Conservation (phyloP, 2,329 filamentous ascomycete species). For the Stemphylium vesicarium region DNA sequence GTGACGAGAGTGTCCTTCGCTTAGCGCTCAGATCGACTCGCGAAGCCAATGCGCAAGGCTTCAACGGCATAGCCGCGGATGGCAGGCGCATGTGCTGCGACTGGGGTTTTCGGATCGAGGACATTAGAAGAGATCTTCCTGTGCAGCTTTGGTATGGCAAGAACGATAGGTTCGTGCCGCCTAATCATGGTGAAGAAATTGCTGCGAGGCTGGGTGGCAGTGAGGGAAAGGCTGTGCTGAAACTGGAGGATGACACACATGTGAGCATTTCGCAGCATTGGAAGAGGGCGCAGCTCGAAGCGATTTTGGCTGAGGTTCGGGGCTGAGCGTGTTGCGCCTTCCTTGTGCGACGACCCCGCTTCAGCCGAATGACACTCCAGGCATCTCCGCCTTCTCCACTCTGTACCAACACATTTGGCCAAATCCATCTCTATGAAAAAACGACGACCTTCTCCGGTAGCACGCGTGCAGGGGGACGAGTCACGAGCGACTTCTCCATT, state of each 20-base stretch:
- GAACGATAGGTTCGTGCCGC: constrained; percentile 42
- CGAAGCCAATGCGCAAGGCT: constrained; percentile 41
- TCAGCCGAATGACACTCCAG: too few relatives aligned
- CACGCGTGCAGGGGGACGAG: too few relatives aligned
- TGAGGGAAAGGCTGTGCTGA: constrained; percentile 29
- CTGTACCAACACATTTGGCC: too few relatives aligned
- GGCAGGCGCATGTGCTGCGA: constrained; percentile 33
- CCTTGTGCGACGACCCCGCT: too few relatives aligned
- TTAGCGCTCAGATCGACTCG: constrained; percentile 26
- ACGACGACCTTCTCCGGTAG: too few relatives aligned
- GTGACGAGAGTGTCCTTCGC: constrained; percentile 29
- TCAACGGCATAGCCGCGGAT: constrained; percentile 38
- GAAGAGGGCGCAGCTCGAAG: constrained; percentile 24
- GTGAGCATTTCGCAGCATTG: constrained; percentile 26
- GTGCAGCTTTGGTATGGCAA: constrained; percentile 42
- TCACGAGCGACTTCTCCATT: too few relatives aligned
- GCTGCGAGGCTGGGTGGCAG: constrained; percentile 36
- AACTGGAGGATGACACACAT: constrained; percentile 47
- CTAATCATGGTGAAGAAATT: constrained; percentile 43
- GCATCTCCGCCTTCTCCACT: too few relatives aligned
- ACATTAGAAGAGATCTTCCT: constrained; percentile 44
- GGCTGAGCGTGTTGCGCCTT: background rate
- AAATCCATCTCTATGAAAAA: too few relatives aligned
- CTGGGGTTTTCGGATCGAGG: constrained; percentile 46
- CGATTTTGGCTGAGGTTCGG: constrained; percentile 12